phyloP scores from a whole-genome alignment of 75 land plant genomes.

The Selaginella tamariscina region DNA sequence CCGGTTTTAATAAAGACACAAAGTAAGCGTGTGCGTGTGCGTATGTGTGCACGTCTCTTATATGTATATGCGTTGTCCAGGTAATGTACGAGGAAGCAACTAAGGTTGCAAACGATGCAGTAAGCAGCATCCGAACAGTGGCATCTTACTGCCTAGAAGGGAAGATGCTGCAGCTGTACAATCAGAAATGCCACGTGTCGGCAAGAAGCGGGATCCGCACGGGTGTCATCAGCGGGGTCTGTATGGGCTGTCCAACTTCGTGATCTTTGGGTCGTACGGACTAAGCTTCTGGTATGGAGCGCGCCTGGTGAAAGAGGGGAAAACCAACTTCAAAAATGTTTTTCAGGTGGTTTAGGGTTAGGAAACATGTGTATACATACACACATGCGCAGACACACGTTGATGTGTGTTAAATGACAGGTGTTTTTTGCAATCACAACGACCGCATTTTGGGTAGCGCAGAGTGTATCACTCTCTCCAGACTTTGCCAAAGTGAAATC shows the following conservation, averaged over 20 bases:
- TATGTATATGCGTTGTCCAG: not conserved
- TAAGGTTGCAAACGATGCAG: not conserved
- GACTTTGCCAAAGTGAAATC: slow-evolving; percentile 50
- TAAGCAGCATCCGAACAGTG: not conserved
- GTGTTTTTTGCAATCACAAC: slow-evolving; percentile 69
- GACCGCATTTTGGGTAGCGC: slow-evolving; percentile 53
- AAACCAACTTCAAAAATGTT: not conserved
- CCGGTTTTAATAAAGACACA: not conserved
- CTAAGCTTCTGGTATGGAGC: not conserved
- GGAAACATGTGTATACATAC: too few species aligned
- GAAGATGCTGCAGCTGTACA: not conserved
- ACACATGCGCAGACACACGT: too few species aligned
- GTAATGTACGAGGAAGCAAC: not conserved
- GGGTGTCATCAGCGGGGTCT: not conserved
- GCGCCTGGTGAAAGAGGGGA: not conserved
- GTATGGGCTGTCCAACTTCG: not conserved
- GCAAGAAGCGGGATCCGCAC: not conserved
- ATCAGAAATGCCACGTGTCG: not conserved
- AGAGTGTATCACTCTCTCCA: slow-evolving; percentile 42
- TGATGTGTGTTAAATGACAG: slow-evolving; percentile 22
- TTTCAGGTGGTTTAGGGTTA: too few species aligned
- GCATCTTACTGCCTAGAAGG: not conserved
- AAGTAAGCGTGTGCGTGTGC: slow-evolving; percentile 15
- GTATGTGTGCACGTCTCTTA: not conserved
- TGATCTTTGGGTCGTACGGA: not conserved